phyloP scores from a whole-genome alignment of 2,329 filamentous ascomycete genomes.

The Arthrinium phaeospermum region DNA sequence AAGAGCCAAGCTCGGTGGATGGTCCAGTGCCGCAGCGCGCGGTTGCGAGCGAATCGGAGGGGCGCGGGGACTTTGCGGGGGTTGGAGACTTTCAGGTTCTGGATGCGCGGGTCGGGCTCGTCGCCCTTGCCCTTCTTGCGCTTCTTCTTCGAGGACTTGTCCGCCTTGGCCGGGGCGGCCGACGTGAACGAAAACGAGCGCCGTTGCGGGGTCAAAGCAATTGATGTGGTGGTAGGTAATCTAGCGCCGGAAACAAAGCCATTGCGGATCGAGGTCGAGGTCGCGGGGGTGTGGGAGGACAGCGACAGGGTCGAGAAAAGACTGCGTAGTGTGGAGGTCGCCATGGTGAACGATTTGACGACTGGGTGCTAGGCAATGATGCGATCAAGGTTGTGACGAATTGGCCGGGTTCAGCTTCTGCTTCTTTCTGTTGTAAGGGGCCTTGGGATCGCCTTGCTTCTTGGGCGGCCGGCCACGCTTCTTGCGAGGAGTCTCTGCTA shows the following conservation, averaged over 20 bases:
- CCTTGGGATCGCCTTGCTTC: slow-evolving; percentile 8
- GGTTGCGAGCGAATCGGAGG: slow-evolving; percentile 85
- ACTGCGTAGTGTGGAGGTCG: slow-evolving; percentile 24
- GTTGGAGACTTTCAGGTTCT: slow-evolving; percentile 53
- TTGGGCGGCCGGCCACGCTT: slow-evolving; percentile 4
- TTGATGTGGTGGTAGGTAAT: slow-evolving; percentile 1
- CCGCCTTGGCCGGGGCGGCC: slow-evolving; percentile 22
- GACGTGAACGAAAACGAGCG: slow-evolving; percentile 15
- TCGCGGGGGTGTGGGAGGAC: slow-evolving; percentile 15
- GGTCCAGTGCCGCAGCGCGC: slow-evolving; percentile 94
- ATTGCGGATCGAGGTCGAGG: background rate
- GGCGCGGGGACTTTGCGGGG: slow-evolving; percentile 65
- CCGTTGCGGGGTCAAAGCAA: slow-evolving; percentile 4
- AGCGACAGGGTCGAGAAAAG: slow-evolving; percentile 34
- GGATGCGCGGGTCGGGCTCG: slow-evolving; percentile 49
- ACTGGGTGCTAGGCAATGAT: background rate
- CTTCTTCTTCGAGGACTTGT: slow-evolving; percentile 26
- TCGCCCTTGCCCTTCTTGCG: slow-evolving; percentile 38
- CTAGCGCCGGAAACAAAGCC: slow-evolving; percentile 4
- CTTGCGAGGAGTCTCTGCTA: background rate
- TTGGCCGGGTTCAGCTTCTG: background rate
- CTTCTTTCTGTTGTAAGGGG: background rate
- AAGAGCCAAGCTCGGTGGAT: slow-evolving; percentile 96
- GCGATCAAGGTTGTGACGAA: background rate
- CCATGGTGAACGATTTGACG: background rate